phyloP scores from a whole-genome alignment of 495 filamentous ascomycete genomes.

The Aspergillus wentii region DNA sequence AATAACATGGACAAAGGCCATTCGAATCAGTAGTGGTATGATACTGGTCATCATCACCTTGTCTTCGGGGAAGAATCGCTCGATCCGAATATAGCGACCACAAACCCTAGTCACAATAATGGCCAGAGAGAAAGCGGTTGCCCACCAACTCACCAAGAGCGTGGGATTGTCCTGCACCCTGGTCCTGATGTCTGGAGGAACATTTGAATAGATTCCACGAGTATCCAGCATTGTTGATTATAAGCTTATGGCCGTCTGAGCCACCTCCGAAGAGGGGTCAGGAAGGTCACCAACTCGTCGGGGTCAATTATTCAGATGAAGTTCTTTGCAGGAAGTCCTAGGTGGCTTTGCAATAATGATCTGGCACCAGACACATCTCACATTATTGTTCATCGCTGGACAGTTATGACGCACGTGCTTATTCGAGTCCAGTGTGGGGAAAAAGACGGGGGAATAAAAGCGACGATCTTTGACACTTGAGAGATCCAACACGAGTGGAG shows the following conservation, averaged over 20 bases:
- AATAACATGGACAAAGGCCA: slow-evolving; percentile 83
- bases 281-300: too few relatives aligned
- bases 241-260: slow-evolving; percentile 14
- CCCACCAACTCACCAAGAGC: slow-evolving; percentile 92
- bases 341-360: too few relatives aligned
- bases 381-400: too few relatives aligned
- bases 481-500: too few relatives aligned
- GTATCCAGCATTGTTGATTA: slow-evolving; percentile 15
- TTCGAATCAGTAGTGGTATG: slow-evolving; percentile 74
- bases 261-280: slow-evolving; percentile 30
- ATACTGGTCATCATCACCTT: slow-evolving; percentile 76
- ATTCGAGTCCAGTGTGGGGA: too few relatives aligned
- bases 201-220: slow-evolving; percentile 21
- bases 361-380: too few relatives aligned
- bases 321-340: too few relatives aligned
- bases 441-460: too few relatives aligned
- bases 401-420: too few relatives aligned
- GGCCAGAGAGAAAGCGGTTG: slow-evolving; percentile 71
- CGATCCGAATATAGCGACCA: slow-evolving; percentile 76
- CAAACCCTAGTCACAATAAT: slow-evolving; percentile 73
- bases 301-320: too few relatives aligned
- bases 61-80: slow-evolving; percentile 81
- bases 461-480: too few relatives aligned
- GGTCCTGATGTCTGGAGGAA: slow-evolving; percentile 54
- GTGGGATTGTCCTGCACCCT: slow-evolving; percentile 62